Conservation (phyloP, 2,329 filamentous ascomycete genomes). For the Graphiopsis chlorocephala region DNA sequence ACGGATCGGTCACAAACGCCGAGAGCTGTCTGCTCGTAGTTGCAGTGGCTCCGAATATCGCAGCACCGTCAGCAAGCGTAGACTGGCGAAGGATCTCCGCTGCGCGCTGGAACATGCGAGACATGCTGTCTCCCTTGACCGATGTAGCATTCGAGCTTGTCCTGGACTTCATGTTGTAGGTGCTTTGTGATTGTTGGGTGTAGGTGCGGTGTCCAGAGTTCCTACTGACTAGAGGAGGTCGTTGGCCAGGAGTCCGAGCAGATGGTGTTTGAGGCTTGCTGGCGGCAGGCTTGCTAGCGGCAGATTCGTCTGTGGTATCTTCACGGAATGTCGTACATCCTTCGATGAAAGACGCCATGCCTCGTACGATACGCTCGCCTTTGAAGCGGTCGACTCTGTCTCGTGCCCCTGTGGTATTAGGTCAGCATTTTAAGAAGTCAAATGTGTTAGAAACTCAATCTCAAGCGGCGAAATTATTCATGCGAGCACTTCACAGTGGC, state of each 20-base stretch:
- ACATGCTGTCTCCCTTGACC: constrained; percentile 20
- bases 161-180: background rate
- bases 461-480: background rate
- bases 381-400: constrained; percentile 34
- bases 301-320: background rate
- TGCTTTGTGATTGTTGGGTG: background rate
- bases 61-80: constrained; percentile 30
- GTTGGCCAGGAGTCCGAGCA: constrained; percentile 7
- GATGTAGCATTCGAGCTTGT: background rate
- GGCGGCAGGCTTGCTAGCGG: constrained; percentile 2
- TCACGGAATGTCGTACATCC: constrained; percentile 14
- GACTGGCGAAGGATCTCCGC: constrained; percentile 30
- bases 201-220: constrained; percentile 15
- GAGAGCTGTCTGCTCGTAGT: constrained; percentile 19
- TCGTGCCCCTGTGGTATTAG: constrained; percentile 23
- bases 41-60: constrained; percentile 29
- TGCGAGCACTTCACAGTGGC: background rate
- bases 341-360: constrained; percentile 26
- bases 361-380: constrained; percentile 25
- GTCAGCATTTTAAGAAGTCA: background rate
- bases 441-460: background rate
- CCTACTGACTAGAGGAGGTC: constrained; percentile 18
- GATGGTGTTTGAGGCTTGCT: background rate
- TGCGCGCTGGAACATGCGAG: constrained; percentile 26
- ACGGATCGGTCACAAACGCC: background rate